A percentile compares a stretch with the other conserved stretches of the same genome.
These are phyloP conservation scores for Lignosus rhinocerotis DNA, from an alignment of 1,284 basidiomycete species.

Conservation along the genomic window DNA sequence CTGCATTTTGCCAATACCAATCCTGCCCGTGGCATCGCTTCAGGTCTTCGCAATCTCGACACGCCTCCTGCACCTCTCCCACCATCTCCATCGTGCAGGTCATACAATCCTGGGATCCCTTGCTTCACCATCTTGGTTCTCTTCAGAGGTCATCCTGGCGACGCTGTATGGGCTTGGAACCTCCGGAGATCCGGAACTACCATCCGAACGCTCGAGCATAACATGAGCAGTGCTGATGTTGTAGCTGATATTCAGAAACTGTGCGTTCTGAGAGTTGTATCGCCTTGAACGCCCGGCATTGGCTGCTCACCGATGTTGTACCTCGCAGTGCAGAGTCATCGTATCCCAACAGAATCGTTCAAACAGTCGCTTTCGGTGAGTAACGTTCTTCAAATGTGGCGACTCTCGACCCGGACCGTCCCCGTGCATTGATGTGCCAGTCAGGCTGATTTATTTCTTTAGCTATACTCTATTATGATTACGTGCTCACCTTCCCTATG, in stretches of 20 bases:
- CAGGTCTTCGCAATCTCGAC: neutral
- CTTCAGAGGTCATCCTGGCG: neutral
- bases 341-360: constrained; percentile 16
- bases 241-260: neutral
- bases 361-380: constrained; percentile 7
- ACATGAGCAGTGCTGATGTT: constrained; percentile 4
- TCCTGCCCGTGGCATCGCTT: neutral
- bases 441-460: neutral
- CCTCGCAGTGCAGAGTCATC: neutral
- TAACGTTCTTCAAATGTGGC: neutral
- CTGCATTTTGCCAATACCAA: neutral
- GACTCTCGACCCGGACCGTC: neutral
- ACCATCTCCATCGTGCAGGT: neutral
- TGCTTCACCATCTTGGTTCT: neutral
- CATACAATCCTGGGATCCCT: too few species aligned
- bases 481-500: constrained; percentile 31
- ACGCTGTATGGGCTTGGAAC: neutral
- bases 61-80: neutral
- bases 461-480: constrained; percentile 12
- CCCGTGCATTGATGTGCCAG: neutral
- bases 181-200: constrained; percentile 37
- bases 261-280: neutral
- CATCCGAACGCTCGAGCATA: constrained; percentile 1
- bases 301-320: neutral
- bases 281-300: too few species aligned